Base-by-base conservation (phyloP, 768 basidiomycete species). In the Boletus reticuloceps region DNA sequence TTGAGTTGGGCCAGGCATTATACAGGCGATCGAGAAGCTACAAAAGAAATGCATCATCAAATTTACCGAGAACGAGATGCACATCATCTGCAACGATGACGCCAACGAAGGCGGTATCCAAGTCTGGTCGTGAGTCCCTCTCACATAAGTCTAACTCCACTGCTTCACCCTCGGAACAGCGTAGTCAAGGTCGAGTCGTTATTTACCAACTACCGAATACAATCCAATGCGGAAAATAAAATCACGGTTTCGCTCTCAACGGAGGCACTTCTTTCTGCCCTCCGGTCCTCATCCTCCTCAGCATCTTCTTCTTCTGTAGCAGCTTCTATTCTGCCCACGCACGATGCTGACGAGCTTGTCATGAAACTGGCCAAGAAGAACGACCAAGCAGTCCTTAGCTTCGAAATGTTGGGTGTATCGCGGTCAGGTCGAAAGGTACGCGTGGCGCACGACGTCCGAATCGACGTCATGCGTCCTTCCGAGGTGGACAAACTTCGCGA, bases 281-380 rank as follows among this genome's bases (percentile, higher is more conserved):
- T 95, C n/a, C 80, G 78, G 42, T 90, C 88, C 6, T 80, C 81
- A 1, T 75, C 82, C 2, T 69, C 80, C 3, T 78, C 81, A 0
- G 75, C 82, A 14, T 73, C 75, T 0, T 68, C 80, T 0, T 70
- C 79, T 1, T 62, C 68, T 2, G 25, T 61, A 11, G 69, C 71
- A 22, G 66, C 71, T 25, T 45, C 65, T 4, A 60, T 71, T 34
- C 40, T 71, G 1, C 71, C 69, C 4, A 48, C 66, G 31, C 80
- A 79, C 49, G 82, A 84, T 37, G 74, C 77, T 6, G 84, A 84
- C 25, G 85, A 91, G 39, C 80, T 90, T 34, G 79, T 88, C 48
- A 83, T 94, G 79, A 93, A 89, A 72, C 79, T 94, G 4, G 89
- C 91, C 12, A 95, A 95, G 76, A 91, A 91, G 72, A 84, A 86